phyloP scores from a whole-genome alignment of 805 yeast species.

The Priceomyces castillae region DNA sequence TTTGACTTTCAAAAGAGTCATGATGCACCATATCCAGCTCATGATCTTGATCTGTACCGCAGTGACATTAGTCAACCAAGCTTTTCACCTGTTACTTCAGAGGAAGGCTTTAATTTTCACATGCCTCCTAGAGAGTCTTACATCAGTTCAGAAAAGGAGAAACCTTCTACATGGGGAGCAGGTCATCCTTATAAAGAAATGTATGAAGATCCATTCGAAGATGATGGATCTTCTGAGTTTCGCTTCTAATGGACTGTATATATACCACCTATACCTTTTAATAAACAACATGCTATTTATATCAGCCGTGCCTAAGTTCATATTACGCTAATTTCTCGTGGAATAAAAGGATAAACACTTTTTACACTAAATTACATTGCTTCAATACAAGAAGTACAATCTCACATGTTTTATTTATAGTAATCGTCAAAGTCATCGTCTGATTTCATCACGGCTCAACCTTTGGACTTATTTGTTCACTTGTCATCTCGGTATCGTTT shows the following conservation, averaged over 20 bases:
- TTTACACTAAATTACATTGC: too few relatives aligned
- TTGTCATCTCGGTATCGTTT: too few relatives aligned
- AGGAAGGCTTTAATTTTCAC: slow-evolving; percentile 3
- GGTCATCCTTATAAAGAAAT: slow-evolving; percentile 1
- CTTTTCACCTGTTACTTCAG: slow-evolving; percentile 3
- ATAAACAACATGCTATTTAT: neutral
- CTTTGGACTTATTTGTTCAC: too few relatives aligned
- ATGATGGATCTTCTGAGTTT: slow-evolving; percentile 3
- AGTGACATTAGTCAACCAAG: slow-evolving; percentile 1
- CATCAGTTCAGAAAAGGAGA: neutral
- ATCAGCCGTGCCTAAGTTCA: too few relatives aligned
- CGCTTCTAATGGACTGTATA: slow-evolving; percentile 1
- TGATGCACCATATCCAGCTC: neutral
- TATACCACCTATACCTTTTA: neutral
- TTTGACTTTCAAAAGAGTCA: neutral
- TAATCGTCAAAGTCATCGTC: too few relatives aligned
- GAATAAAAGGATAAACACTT: too few relatives aligned
- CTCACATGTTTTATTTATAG: too few relatives aligned
- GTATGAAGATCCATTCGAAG: slow-evolving; percentile 3
- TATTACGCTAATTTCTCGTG: too few relatives aligned
- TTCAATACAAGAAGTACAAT: too few relatives aligned
- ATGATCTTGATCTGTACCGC: neutral
- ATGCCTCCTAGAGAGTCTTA: slow-evolving; percentile 4
- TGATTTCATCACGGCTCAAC: too few relatives aligned
- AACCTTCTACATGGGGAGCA: neutral